Percentiles rank a stretch among this genome's conserved stretches.
phyloP scores from a whole-genome alignment of 1,139 yeast genomes.

The Lodderomyces orthopsilosis region DNA sequence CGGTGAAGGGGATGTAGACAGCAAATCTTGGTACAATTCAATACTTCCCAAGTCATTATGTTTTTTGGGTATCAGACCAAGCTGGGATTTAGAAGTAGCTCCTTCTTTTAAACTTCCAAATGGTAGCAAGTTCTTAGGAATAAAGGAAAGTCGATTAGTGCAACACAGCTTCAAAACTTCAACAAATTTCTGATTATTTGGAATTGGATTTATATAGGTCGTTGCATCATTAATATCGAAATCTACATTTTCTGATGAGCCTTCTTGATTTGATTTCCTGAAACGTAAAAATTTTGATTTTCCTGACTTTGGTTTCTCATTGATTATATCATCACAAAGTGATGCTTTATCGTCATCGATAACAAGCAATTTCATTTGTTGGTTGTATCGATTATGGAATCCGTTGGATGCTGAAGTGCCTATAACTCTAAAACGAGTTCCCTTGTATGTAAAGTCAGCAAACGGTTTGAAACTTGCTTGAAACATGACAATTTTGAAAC shows the following conservation, averaged over 20 bases:
- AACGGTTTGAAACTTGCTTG: constrained; percentile 39
- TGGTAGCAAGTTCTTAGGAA: constrained; percentile 39
- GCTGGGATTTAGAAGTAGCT: not conserved
- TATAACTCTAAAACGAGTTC: constrained; percentile 37
- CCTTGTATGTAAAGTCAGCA: constrained; percentile 38
- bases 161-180: not conserved
- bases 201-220: constrained; percentile 31
- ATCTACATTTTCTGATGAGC: not conserved
- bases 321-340: constrained; percentile 34
- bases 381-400: constrained; percentile 30
- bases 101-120: constrained; percentile 36
- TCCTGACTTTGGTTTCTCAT: constrained; percentile 23
- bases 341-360: constrained; percentile 36
- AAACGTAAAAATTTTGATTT: constrained; percentile 17
- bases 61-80: constrained; percentile 26
- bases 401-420: constrained; percentile 37
- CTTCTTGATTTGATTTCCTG: constrained; percentile 5
- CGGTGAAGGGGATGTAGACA: not conserved
- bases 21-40: constrained; percentile 36
- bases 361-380: constrained; percentile 33
- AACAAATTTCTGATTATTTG: constrained; percentile 16
- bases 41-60: constrained; percentile 34
- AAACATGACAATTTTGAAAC: constrained; percentile 30
- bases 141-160: constrained; percentile 14
- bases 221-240: constrained; percentile 12